Percentiles rank a stretch among this genome's conserved stretches.
These are phyloP conservation scores for Ophiostoma ulmi DNA, from an alignment of 2,329 filamentous ascomycete species.

Conservation along the genomic window DNA sequence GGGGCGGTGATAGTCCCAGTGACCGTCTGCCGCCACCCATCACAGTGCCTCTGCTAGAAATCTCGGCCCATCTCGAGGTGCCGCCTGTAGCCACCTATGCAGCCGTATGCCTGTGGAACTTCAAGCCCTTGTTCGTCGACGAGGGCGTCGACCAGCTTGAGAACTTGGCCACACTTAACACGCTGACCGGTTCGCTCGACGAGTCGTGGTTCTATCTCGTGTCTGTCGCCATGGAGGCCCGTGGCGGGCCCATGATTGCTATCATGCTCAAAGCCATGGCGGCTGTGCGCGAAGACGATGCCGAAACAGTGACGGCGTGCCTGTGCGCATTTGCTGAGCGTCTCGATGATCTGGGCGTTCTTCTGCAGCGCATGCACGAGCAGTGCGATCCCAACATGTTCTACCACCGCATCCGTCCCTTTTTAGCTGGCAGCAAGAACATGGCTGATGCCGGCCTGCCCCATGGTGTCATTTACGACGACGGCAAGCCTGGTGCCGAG, in stretches of 20 bases:
- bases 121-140: slow-evolving; percentile 80
- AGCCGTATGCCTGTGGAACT: slow-evolving; percentile 91
- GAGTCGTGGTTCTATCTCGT: slow-evolving; percentile 99
- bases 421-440: slow-evolving; percentile 93
- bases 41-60: slow-evolving; percentile 72
- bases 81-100: slow-evolving; percentile 93
- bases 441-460: slow-evolving; percentile 92
- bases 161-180: slow-evolving; percentile 81
- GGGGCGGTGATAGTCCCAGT: slow-evolving; percentile 76
- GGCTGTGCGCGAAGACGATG: slow-evolving; percentile 68
- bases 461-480: slow-evolving; percentile 79
- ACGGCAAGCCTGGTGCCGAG: slow-evolving; percentile 55
- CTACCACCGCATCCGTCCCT: slow-evolving; percentile 93
- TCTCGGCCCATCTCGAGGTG: slow-evolving; percentile 74
- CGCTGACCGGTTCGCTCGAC: slow-evolving; percentile 89
- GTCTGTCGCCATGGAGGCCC: slow-evolving; percentile 90
- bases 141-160: slow-evolving; percentile 78
- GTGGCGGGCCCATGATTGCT: slow-evolving; percentile 78
- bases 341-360: slow-evolving; percentile 72
- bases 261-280: slow-evolving; percentile 84
- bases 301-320: slow-evolving; percentile 65
- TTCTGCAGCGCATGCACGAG: slow-evolving; percentile 89
- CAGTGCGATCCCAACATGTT: slow-evolving; percentile 92
- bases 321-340: slow-evolving; percentile 81
- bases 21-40: slow-evolving; percentile 76